Evolutionary conservation across 1,284 basidiomycete genomes (phyloP).

Genomic region (Trichosporon asahii): DNA sequence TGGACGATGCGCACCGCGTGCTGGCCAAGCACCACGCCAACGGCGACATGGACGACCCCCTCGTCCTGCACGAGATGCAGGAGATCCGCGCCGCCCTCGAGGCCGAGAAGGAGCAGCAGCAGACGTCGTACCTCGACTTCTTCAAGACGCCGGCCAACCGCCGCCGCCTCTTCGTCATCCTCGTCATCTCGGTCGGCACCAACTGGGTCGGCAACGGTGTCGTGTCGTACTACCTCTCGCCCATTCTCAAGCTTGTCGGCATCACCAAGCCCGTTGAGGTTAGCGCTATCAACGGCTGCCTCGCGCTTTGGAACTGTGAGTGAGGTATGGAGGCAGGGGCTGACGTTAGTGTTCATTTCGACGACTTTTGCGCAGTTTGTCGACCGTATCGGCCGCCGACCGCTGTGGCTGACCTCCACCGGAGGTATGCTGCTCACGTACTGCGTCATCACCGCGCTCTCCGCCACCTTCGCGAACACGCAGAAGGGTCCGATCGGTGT

Average conservation of each 20-base stretch:
- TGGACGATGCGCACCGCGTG: slow-evolving; percentile 14
- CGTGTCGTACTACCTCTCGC: slow-evolving; percentile 39
- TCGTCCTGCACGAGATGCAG: slow-evolving; percentile 20
- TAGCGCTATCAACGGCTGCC: slow-evolving; percentile 33
- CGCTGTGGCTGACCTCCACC: slow-evolving; percentile 35
- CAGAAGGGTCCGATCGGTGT: slow-evolving; percentile 27
- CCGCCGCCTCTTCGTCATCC: slow-evolving; percentile 33
- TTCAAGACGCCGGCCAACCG: slow-evolving; percentile 39
- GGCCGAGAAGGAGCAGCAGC: slow-evolving; percentile 20
- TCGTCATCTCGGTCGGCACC: slow-evolving; percentile 26
- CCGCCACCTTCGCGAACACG: slow-evolving; percentile 34
- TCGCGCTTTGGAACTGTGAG: slow-evolving; percentile 27
- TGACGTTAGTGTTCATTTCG: slow-evolving; percentile 11
- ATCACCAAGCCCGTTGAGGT: slow-evolving; percentile 32
- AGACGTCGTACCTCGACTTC: slow-evolving; percentile 36
- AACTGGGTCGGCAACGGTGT: slow-evolving; percentile 38
- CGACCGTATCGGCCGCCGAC: slow-evolving; percentile 34
- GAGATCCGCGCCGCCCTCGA: slow-evolving; percentile 37
- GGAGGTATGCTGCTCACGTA: slow-evolving; percentile 33
- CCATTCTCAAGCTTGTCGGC: slow-evolving; percentile 36
- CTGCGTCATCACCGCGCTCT: slow-evolving; percentile 32
- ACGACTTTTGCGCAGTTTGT: slow-evolving; percentile 19
- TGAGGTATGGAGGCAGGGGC: no score
- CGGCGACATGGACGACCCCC: slow-evolving; percentile 15
- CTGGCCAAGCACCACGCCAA: slow-evolving; percentile 27